phyloP scores from a whole-genome alignment of 2,329 filamentous ascomycete species.

The Periconia macrospinosa region DNA sequence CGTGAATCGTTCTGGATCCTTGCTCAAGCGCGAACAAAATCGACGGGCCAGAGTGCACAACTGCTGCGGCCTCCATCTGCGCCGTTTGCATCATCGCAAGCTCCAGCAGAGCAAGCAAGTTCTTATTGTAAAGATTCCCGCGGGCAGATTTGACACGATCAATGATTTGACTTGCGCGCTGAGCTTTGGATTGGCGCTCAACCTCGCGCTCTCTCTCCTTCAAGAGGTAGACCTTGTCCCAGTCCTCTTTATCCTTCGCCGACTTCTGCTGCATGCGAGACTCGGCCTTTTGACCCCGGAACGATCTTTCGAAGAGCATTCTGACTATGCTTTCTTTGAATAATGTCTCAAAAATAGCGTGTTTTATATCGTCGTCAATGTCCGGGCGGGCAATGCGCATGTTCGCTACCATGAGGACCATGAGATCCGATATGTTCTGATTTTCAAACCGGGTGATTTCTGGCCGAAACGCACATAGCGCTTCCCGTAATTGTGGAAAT shows the following conservation, averaged over 20 bases:
- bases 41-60: background rate
- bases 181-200: background rate
- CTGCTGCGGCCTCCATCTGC: slow-evolving; percentile 10
- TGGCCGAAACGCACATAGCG: slow-evolving; percentile 20
- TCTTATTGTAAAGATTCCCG: slow-evolving; percentile 5
- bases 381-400: slow-evolving; percentile 17
- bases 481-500: slow-evolving; percentile 10
- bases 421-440: slow-evolving; percentile 13
- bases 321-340: slow-evolving; percentile 6
- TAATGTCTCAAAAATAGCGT: slow-evolving; percentile 15
- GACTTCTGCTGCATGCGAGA: slow-evolving; percentile 5
- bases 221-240: slow-evolving; percentile 3
- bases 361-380: slow-evolving; percentile 18
- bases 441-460: slow-evolving; percentile 18
- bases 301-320: slow-evolving; percentile 4
- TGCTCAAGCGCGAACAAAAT: background rate
- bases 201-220: slow-evolving; percentile 1
- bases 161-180: slow-evolving; percentile 1
- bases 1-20: background rate
- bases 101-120: slow-evolving; percentile 11
- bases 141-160: slow-evolving; percentile 12
- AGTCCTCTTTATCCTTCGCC: slow-evolving; percentile 7
- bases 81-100: slow-evolving; percentile 16
- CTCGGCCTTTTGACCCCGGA: slow-evolving; percentile 1
- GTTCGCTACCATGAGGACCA: slow-evolving; percentile 21